phyloP scores from a whole-genome alignment of 139 green algal species.

The Chlamydomonas sp. region DNA sequence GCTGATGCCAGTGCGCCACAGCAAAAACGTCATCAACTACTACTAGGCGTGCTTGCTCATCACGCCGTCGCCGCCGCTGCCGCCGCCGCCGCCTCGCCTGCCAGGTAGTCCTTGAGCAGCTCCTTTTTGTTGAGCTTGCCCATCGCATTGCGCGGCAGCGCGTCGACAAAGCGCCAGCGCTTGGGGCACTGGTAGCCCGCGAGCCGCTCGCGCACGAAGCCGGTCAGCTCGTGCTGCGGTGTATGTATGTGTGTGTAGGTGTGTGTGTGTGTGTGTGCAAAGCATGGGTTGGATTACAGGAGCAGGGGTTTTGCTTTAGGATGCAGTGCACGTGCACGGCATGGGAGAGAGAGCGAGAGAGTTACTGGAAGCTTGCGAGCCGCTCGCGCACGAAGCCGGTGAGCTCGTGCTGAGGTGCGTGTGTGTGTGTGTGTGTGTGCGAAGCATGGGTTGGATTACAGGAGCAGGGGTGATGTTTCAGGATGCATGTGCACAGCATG shows the following conservation, averaged over 20 bases:
- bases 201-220: slow-evolving; percentile 13
- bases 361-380: slow-evolving; percentile 55
- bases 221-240: slow-evolving; percentile 10
- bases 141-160: slow-evolving; percentile 90
- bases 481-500: too few species aligned
- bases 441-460: slow-evolving; percentile 18
- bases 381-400: slow-evolving; percentile 10
- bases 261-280: background rate
- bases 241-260: too few species aligned
- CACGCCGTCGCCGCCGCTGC: too few species aligned
- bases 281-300: slow-evolving; percentile 19
- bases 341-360: slow-evolving; percentile 22
- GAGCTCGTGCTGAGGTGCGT: too few species aligned
- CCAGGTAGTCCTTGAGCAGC: slow-evolving; percentile 9
- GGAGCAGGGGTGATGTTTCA: too few species aligned
- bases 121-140: slow-evolving; percentile 76
- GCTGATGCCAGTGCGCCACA: too few species aligned
- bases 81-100: too few species aligned
- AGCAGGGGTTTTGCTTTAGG: too few species aligned
- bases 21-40: too few species aligned
- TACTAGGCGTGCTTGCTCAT: too few species aligned
- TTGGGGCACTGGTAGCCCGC: slow-evolving; percentile 56
- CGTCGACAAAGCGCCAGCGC: slow-evolving; percentile 38
- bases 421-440: background rate
- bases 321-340: too few species aligned